Base-by-base conservation (phyloP, 306 rosid species). In the Psophocarpus tetragonolobus region DNA sequence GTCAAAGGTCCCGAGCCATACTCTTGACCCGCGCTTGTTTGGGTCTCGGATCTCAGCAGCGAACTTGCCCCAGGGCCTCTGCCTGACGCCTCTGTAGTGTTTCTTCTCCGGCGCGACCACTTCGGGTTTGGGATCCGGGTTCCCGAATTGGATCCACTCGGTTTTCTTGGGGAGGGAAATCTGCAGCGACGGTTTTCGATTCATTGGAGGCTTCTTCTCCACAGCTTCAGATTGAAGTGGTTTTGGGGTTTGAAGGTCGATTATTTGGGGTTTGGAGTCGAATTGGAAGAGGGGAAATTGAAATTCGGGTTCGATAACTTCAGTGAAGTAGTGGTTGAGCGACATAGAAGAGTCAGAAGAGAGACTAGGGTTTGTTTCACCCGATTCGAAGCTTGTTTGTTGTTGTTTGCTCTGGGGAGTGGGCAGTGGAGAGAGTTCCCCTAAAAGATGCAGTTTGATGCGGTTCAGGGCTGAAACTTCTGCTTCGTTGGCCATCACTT, bases 11-110 rank as follows among this genome's bases (percentile, higher is more conserved):
- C 98, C 98, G 1, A 93, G 89, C 98, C 98, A 91, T 4, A 91
- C 89, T 53, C 98, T 79, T 0, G 97, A 87, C 20, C 98, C 98
- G 17, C 87, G 85, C 35, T 86, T 83, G 73, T 85, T 91, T 33
- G 98, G 98, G 57, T 93, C 98, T 0, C 97, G 88, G 76, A 93
- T 93, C 87, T 93, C 98, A 3, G 98, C 91, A 2, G 98, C 98
- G 80, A 45, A 93, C 36, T 93, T 93, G 0, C 98, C 98, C 98
- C 98, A 93, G 10, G 98, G 97, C 67, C 98, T 38, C 26, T 71
- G 90, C 4, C 98, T 86, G 30, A 93, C 97, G 0, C 98, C 98
- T 13, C 98, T 63, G 84, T 93, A 85, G 71, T 79, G 89, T n/a
- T 75, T 68, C 50, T 82, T 85, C 84, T 44, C 57, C 72, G 74